These are phyloP conservation scores for Cercis canadensis DNA, from an alignment of 306 rosid species.

Conservation along the genomic window DNA sequence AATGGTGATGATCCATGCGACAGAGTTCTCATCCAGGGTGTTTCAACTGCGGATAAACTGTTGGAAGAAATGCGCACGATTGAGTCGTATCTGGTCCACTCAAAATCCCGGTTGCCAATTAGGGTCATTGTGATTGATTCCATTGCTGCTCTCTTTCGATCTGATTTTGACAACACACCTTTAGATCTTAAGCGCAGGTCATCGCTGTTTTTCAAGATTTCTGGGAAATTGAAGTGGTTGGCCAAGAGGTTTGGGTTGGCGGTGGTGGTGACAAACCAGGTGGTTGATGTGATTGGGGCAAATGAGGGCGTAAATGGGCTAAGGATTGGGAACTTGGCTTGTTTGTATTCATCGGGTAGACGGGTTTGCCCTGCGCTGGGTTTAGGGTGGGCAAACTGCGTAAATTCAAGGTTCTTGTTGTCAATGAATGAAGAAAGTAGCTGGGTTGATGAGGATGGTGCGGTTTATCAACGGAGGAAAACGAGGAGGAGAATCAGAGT, in stretches of 20 bases:
- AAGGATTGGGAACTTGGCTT: conserved; percentile 67
- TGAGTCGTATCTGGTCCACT: conserved; percentile 39
- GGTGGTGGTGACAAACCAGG: conserved; percentile 87
- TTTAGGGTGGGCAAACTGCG: conserved; percentile 87
- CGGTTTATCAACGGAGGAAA: conserved; percentile 23
- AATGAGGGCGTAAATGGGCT: conserved; percentile 51
- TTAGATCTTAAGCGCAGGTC: conserved; percentile 70
- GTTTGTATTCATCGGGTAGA: conserved; percentile 65
- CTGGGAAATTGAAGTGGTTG: conserved; percentile 63
- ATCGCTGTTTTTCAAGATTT: conserved; percentile 70
- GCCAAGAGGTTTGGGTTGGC: conserved; percentile 64
- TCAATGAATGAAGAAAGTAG: conserved; percentile 51
- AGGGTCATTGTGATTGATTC: conserved; percentile 77
- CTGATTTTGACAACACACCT: conserved; percentile 75
- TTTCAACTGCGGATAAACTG: conserved; percentile 57
- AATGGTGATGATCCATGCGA: conserved; percentile 46
- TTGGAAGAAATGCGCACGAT: conserved; percentile 53
- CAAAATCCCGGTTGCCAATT: conserved; percentile 51
- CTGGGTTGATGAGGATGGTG: conserved; percentile 8
- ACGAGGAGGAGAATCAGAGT: conserved; percentile 53
- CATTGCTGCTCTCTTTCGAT: conserved; percentile 82
- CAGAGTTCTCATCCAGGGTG: conserved; percentile 51
- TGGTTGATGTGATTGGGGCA: conserved; percentile 66
- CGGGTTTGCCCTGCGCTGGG: conserved; percentile 84
- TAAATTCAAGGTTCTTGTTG: conserved; percentile 81